These are phyloP conservation scores for Phoma sp. DNA, from an alignment of 2,329 filamentous ascomycete species.

Conservation along the genomic window DNA sequence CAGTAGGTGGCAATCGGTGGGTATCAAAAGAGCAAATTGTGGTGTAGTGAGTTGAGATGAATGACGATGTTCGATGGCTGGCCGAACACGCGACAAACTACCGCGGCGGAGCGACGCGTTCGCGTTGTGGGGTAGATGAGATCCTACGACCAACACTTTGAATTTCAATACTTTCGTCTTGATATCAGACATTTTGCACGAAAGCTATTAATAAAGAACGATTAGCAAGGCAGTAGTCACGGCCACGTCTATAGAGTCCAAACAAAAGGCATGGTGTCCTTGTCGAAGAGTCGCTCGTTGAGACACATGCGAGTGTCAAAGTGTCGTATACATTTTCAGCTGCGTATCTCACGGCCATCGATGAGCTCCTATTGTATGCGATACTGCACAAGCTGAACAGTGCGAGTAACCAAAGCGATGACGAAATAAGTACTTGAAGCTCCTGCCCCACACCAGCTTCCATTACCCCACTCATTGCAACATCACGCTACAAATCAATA, in stretches of 20 bases:
- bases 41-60: constrained; percentile 11
- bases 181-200: neutral
- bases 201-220: neutral
- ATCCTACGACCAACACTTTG: neutral
- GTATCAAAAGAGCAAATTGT: neutral
- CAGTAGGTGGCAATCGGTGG: neutral
- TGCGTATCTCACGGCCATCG: neutral
- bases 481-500: neutral
- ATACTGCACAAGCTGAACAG: neutral
- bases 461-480: constrained; percentile 14
- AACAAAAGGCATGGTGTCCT: neutral
- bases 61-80: constrained; percentile 36
- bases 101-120: constrained; percentile 24
- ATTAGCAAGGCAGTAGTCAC: too few relatives aligned
- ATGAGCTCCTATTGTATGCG: neutral
- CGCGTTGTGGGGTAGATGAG: constrained; percentile 26
- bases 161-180: neutral
- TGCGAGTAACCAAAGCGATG: neutral
- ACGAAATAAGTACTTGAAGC: constrained; percentile 14
- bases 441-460: constrained; percentile 27
- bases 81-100: constrained; percentile 24
- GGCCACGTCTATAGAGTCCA: neutral
- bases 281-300: neutral
- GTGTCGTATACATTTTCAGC: neutral
- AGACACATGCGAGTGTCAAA: neutral